Base-by-base conservation (phyloP, 2,329 filamentous ascomycete species). In the Mycosphaerella arachidis region DNA sequence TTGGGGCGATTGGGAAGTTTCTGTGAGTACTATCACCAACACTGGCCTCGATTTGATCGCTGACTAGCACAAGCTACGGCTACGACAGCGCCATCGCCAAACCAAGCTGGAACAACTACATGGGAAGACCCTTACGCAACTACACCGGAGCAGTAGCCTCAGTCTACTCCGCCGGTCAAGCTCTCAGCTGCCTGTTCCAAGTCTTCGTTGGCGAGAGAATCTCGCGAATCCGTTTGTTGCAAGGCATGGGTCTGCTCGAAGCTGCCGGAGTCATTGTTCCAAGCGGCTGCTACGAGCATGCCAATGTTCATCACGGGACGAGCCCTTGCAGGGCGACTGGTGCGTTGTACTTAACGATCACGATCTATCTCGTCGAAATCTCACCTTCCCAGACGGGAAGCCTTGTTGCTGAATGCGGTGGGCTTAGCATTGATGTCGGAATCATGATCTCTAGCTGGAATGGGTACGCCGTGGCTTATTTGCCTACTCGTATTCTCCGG, bases 61-160 rank as follows among this genome's bases (percentile, higher is more conserved):
- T 48, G 16, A 57, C 16, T 24, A 12, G 6, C 33, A 13, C 24
- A 10, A 60, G 58, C 53, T 85, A 82, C 68, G 82, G 82, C 3
- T 84, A 84, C 57, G 82, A 84, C 67, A 83, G 81, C 27, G 84
- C 82, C 33, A 85, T 85, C 59, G 81, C 82, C 2, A 82, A 85
- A 66, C 68, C 81, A 65, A 84, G 81, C 66, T 85, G 82, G 81
- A 78, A 82, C 48, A 76, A 81, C 48, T 85, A 84, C 68, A 85
- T 85, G 82, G 55, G 75, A 7, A 65, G 81, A 43, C 83, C 82
- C 1, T 82, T 80, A 2, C 75, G 79, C 61, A 81, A 77, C 4
- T 68, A 83, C 18, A 84, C 81, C 2, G 82, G 82, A 52, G 78
- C 80, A 29, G 81, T 84, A 5, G 81, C 83, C 3, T 76, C 82